Evolutionary conservation across 495 filamentous ascomycete genomes (phyloP), one percentile per base, ranked within the genome.

Genomic region (Trypethelium eluteriae): DNA sequence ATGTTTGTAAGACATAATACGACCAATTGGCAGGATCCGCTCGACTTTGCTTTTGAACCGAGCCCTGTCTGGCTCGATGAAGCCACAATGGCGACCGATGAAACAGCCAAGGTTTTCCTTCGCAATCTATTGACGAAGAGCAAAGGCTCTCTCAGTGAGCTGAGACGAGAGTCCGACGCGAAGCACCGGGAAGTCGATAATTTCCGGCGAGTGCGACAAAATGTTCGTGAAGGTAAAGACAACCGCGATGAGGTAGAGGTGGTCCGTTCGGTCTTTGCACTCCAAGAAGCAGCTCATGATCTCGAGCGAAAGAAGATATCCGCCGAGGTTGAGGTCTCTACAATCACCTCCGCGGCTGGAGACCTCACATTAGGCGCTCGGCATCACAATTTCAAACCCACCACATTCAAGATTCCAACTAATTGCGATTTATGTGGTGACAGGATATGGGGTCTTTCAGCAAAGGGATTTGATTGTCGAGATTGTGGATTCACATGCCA

Each of bases 401-500:
- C 96, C 70, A 98, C 93, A 0, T 98, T 97, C 83, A 98, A 96
- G 73, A 96, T 99, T 64, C 95, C 95, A 0, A 99, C 94, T 3
- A 98, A 97, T 74, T 99, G 94, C 76, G 93, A 99, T 73, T 81
- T 96, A 3, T 99, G 94, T 69, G 91, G 92, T 3, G 94, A 99
- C 70, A 84, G 93, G 10, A 96, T 98, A 74, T 98, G 94, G 94
- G 94, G 94, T 2, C 74, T 99, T 14, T 92, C 89, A 2, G 94
- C 94, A 35, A 98, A 98, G 77, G 94, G 95, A 2, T 96, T 95
- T 68, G 91, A 92, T 75, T 99, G 94, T 74, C 85, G 88, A 67
- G 92, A 96, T 74, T 99, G 94, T 72, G 95, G 94, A 6, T 99
- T 96, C 76, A 96, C 92, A 2, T 99, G 94, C 71, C 94, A 99